These are phyloP conservation scores for Iris macrosiphon DNA, from an alignment of 106 monocot species.

Conservation along the genomic window DNA sequence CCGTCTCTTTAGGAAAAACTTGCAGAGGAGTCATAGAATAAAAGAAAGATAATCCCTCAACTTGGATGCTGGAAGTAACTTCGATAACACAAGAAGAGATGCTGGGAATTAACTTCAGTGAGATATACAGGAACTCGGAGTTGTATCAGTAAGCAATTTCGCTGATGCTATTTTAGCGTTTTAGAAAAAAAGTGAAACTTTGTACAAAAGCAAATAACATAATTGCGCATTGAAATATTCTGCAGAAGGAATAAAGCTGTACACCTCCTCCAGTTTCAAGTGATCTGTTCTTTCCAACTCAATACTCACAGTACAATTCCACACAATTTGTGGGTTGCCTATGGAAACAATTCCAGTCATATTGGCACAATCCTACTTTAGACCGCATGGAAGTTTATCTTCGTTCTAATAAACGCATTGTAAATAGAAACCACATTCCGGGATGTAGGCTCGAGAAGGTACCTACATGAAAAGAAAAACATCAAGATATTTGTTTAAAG, in stretches of 20 bases:
- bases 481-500: no score
- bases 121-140: slow-evolving; percentile 9
- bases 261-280: slow-evolving; percentile 23
- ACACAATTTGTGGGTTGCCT: slow-evolving; percentile 27
- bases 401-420: slow-evolving; percentile 22
- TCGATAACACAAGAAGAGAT: slow-evolving; percentile 4
- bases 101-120: not conserved
- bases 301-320: slow-evolving; percentile 25
- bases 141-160: slow-evolving; percentile 7
- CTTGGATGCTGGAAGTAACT: slow-evolving; percentile 12
- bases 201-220: no score
- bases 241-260: slow-evolving; percentile 31
- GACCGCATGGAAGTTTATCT: slow-evolving; percentile 29
- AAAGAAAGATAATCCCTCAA: slow-evolving; percentile 26
- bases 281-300: slow-evolving; percentile 27
- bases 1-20: no score
- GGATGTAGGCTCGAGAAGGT: slow-evolving; percentile 34
- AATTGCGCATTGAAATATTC: no score
- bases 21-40: no score
- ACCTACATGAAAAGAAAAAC: not conserved
- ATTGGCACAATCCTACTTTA: slow-evolving; percentile 41
- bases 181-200: no score
- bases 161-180: no score
- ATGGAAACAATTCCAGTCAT: slow-evolving; percentile 44
- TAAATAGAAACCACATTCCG: slow-evolving; percentile 38